Base-by-base conservation (phyloP, 2,329 filamentous ascomycete genomes). In the Thielaviopsis cerberus region DNA sequence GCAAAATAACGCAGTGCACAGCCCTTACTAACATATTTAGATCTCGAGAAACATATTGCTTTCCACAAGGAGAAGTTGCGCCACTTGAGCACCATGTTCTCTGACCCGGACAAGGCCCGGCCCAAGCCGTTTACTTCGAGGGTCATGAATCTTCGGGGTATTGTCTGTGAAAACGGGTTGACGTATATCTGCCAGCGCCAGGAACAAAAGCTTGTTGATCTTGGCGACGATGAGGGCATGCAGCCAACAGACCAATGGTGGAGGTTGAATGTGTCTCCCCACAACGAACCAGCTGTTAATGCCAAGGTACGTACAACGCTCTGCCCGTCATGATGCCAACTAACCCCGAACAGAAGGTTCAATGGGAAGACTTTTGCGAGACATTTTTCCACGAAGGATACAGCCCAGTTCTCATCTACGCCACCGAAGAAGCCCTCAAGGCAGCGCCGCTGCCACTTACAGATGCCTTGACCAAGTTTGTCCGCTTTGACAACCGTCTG, bases 221-320 rank as follows among this genome's bases (percentile, higher is more conserved):
- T 74, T n/a, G 70, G 67, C 1, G 70, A 69, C 30, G 60, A 62
- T 3, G 27, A 56, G 4, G 25, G 25, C 10, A 55, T 67, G 2
- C 62, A 63, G 23, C 60, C 65, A 3, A 62, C 61, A 17, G 76
- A 79, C 56, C 77, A 79, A 63, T 81, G 78, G 78, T 81, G 78
- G 78, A 73, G 73, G 62, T 67, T 80, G 52, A 68, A 72, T 37
- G 77, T 74, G 61, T 65, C 66, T 23, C 64, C 69, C 13, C 64
- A 67, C 17, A 70, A 71, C 11, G 63, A 68, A 5, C 67, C 70
- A 53, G 73, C 75, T n/a, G 68, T 75, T 26, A 72, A 69, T 62
- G 68, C 74, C 17, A 74, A 79, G 72, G 77, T 79, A 70, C 55
- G 69, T 52, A 4, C 7, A 4, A n/a, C n/a, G n/a, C n/a, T n/a